Evolutionary conservation across 148 eudicot genomes (phyloP), one percentile per base, ranked within the genome.

Genomic region (Rhododendron mucronatum): DNA sequence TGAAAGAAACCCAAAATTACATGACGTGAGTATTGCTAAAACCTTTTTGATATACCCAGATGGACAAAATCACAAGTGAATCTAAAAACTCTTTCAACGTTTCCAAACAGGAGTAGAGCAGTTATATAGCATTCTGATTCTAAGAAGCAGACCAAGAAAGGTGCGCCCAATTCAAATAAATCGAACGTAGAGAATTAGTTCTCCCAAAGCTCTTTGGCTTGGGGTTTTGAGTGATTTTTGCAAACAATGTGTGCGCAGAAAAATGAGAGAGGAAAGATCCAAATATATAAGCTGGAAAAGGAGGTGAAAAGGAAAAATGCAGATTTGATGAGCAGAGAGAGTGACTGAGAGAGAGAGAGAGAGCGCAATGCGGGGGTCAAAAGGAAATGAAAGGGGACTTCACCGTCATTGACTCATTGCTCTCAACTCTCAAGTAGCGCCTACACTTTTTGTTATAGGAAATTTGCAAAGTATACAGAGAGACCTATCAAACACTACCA

Each of bases 221-320:
- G 78, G 30, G 84, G 23, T 48, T 82, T 35, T 82, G 39, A 76
- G 59, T 79, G 65, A 47, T 41, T 33, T 85, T 26, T 12, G 85
- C 86, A 51, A 73, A 57, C 71, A 85, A 78, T 88, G 87, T 84
- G 88, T 55, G 85, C 75, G 84, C 83, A 80, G 63, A 71, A 85
- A 86, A 91, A 50, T 73, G 55, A 78, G 87, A 84, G 83, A 88
- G 87, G 90, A 85, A 88, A 84, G 80, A 86, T 88, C 88, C 90
- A 88, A 92, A 90, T 90, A 83, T 91, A 90, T 91, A 90, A 75
- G 59, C 77, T 33, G 35, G 13, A 65, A 28, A 83, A 50, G 79
- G 86, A 82, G 87, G 53, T n/a, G 50, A 71, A 41, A 78, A 45
- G 26, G 7, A 11, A 23, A 41, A 28, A 47, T n/a, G 48, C 28